A percentile compares a stretch with the other conserved stretches of the same genome.
Conservation (phyloP, 2,329 filamentous ascomycete species). For the Colletotrichum melonis region DNA sequence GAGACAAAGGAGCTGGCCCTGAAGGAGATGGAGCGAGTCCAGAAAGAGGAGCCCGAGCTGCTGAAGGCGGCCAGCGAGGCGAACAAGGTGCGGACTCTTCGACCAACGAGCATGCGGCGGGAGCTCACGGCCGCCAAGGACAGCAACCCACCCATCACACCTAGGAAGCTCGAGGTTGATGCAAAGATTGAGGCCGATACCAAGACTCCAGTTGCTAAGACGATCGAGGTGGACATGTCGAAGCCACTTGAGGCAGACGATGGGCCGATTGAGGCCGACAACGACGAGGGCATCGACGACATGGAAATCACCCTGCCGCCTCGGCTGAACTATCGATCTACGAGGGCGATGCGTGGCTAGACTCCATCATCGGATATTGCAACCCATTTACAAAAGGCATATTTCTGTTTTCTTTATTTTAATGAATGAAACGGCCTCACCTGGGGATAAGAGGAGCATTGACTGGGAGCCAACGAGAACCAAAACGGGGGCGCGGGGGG, state of each 20-base stretch:
- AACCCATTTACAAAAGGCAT: background rate
- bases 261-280: conserved; percentile 41
- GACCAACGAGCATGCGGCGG: conserved; percentile 65
- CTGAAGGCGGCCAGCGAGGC: conserved; percentile 52
- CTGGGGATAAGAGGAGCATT: background rate
- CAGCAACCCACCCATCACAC: conserved; percentile 24
- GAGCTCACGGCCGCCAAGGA: conserved; percentile 48
- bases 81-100: conserved; percentile 59
- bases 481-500: conserved; percentile 10
- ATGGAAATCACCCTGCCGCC: conserved; percentile 47
- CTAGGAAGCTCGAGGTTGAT: conserved; percentile 47
- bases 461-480: background rate
- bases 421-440: conserved; percentile 33
- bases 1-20: conserved; percentile 72
- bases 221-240: conserved; percentile 24
- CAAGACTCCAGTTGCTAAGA: conserved; percentile 15
- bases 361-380: background rate
- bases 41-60: conserved; percentile 62
- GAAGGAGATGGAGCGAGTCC: conserved; percentile 67
- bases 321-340: conserved; percentile 55
- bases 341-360: conserved; percentile 48
- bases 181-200: conserved; percentile 37
- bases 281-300: conserved; percentile 55
- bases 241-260: conserved; percentile 32
- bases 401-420: background rate